phyloP scores from a whole-genome alignment of 2,329 filamentous ascomycete species.

The Penicillium aurantiogriseum region DNA sequence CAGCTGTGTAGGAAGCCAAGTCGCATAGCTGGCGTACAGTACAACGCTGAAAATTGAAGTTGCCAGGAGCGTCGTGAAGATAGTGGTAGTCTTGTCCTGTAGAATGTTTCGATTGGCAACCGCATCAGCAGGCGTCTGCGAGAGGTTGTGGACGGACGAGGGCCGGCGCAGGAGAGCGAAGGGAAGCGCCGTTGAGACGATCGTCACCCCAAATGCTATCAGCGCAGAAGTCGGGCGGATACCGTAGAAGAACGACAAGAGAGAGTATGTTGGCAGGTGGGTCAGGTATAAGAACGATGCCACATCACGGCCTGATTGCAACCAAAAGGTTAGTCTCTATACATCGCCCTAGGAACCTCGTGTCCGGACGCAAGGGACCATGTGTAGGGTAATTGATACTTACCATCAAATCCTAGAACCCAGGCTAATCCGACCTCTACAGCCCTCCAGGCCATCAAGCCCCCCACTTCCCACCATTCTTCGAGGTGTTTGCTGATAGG shows the following conservation, averaged over 20 bases:
- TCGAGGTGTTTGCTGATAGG: slow-evolving; percentile 64
- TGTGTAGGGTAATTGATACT: slow-evolving; percentile 10
- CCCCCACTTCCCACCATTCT: slow-evolving; percentile 60
- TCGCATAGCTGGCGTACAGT: slow-evolving; percentile 66
- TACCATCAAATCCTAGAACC: slow-evolving; percentile 67
- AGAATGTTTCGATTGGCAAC: slow-evolving; percentile 65
- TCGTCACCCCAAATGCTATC: slow-evolving; percentile 64
- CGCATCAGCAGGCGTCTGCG: slow-evolving; percentile 41
- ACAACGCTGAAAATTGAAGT: slow-evolving; percentile 72
- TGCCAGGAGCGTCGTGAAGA: slow-evolving; percentile 66
- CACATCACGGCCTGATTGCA: slow-evolving; percentile 60
- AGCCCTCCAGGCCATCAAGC: slow-evolving; percentile 56
- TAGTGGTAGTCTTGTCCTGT: slow-evolving; percentile 60
- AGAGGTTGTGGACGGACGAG: slow-evolving; percentile 61
- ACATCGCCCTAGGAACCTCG: not conserved
- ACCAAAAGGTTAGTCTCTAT: slow-evolving; percentile 5
- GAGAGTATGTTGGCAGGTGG: slow-evolving; percentile 71
- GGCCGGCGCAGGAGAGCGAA: slow-evolving; percentile 72
- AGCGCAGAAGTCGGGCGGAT: slow-evolving; percentile 62
- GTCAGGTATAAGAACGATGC: slow-evolving; percentile 66
- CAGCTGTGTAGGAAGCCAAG: slow-evolving; percentile 70
- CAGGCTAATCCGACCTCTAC: slow-evolving; percentile 70
- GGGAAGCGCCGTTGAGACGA: slow-evolving; percentile 67
- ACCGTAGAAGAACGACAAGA: slow-evolving; percentile 75
- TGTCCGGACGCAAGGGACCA: not conserved